Evolutionary conservation across 2,329 filamentous ascomycete species (phyloP).

Genomic region (Colletotrichum sublineola): DNA sequence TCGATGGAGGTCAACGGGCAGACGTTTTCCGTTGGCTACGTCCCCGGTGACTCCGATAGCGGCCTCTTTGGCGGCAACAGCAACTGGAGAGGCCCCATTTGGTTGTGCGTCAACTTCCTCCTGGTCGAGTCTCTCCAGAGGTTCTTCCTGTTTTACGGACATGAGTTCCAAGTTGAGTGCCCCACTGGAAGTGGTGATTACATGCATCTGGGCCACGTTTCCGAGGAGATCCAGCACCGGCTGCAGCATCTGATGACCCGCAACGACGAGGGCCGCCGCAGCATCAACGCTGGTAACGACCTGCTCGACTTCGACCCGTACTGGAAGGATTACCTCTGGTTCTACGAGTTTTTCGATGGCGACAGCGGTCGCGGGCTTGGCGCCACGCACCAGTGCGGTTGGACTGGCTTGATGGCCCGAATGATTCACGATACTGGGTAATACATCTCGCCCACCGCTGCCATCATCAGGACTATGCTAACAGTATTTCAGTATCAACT

Average conservation of each 20-base stretch:
- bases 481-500: constrained; percentile 74
- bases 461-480: constrained; percentile 5
- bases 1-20: constrained; percentile 97
- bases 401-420: constrained; percentile 95
- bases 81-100: constrained; percentile 97
- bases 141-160: constrained; percentile 97
- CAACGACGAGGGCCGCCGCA: constrained; percentile 86
- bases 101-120: constrained; percentile 96
- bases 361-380: constrained; percentile 90
- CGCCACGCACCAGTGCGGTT: constrained; percentile 94
- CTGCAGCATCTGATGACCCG: constrained; percentile 92
- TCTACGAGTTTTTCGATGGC: constrained; percentile 97
- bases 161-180: constrained; percentile 89
- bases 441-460: constrained; percentile 51
- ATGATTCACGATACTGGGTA: constrained; percentile 99
- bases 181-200: constrained; percentile 92
- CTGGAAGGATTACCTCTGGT: constrained; percentile 96
- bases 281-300: constrained; percentile 88
- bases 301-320: constrained; percentile 90
- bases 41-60: constrained; percentile 96
- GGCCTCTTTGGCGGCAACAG: constrained; percentile 97
- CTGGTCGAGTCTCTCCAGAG: constrained; percentile 94
- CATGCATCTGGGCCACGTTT: constrained; percentile 95
- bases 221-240: constrained; percentile 94
- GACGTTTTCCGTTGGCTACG: constrained; percentile 87